Conservation (phyloP, 2,329 filamentous ascomycete species). For the Arthroderma uncinatum region DNA sequence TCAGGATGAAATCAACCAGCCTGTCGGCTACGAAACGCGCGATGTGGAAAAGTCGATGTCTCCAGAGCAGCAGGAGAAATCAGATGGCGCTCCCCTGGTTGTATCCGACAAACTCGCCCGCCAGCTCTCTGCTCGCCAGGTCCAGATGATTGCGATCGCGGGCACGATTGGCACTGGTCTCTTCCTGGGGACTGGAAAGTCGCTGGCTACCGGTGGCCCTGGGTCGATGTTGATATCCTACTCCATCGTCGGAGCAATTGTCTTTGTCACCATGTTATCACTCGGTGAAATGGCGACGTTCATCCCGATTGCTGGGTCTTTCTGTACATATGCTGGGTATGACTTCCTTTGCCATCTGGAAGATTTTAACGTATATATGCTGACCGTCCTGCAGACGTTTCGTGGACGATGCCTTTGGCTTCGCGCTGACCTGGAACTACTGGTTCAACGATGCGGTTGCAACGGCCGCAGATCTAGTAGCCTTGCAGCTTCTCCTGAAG, state of each 20-base stretch:
- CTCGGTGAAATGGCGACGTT: constrained; percentile 52
- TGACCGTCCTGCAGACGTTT: constrained; percentile 25
- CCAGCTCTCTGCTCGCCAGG: constrained; percentile 49
- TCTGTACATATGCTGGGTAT: constrained; percentile 45
- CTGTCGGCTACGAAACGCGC: background rate
- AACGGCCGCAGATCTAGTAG: constrained; percentile 50
- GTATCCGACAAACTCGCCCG: constrained; percentile 42
- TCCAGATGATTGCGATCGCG: constrained; percentile 54
- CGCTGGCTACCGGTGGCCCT: constrained; percentile 49
- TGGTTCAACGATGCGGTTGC: constrained; percentile 57
- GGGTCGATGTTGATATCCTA: constrained; percentile 49
- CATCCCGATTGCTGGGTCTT: constrained; percentile 44
- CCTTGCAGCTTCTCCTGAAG: constrained; percentile 46
- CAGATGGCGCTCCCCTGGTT: constrained; percentile 11
- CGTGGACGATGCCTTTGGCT: constrained; percentile 36
- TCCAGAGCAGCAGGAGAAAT: background rate
- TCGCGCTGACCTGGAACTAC: constrained; percentile 38
- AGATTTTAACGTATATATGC: background rate
- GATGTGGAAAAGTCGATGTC: constrained; percentile 13
- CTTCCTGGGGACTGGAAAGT: constrained; percentile 52
- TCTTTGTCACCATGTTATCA: constrained; percentile 49
- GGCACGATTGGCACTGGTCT: constrained; percentile 44
- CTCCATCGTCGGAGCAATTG: constrained; percentile 46
- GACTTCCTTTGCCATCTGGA: background rate
- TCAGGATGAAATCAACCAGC: background rate